Conservation (phyloP, 129 eudicot species). For the Saposhnikovia divaricata region DNA sequence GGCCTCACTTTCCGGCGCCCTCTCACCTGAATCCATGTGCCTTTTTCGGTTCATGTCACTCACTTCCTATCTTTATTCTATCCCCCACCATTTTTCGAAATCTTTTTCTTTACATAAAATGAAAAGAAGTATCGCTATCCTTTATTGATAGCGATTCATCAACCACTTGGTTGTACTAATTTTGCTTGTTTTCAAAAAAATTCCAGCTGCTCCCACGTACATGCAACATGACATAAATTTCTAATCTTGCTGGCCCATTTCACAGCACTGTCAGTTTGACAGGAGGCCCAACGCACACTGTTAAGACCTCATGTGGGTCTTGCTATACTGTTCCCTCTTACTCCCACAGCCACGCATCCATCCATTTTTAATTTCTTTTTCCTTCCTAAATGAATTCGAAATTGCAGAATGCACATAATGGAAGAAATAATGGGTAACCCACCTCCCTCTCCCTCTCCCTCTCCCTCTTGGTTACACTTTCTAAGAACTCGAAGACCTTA, state of each 20-base stretch:
- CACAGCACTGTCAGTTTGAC: not conserved
- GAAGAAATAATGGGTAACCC: no score
- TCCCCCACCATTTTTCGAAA: not conserved
- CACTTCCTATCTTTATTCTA: not conserved
- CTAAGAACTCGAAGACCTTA: no score
- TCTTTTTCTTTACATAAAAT: not conserved
- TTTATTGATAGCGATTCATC: constrained; percentile 48
- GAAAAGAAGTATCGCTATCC: constrained; percentile 3
- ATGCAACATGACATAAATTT: constrained; percentile 4
- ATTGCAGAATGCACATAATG: no score
- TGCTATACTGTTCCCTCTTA: constrained; percentile 1
- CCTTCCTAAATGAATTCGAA: no score
- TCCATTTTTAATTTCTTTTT: not conserved
- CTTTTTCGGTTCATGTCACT: constrained; percentile 36
- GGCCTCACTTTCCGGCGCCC: not conserved
- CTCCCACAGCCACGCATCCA: not conserved
- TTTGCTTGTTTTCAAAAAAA: not conserved
- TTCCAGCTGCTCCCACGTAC: not conserved
- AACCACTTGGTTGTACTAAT: constrained; percentile 41
- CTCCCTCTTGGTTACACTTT: no score
- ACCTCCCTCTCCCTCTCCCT: no score
- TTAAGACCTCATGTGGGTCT: constrained; percentile 4
- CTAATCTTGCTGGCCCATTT: not conserved
- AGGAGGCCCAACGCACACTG: not conserved
- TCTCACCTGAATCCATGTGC: constrained; percentile 60